Base-by-base conservation (phyloP, 148 eudicot genomes). In the Nepenthes mirabilis region DNA sequence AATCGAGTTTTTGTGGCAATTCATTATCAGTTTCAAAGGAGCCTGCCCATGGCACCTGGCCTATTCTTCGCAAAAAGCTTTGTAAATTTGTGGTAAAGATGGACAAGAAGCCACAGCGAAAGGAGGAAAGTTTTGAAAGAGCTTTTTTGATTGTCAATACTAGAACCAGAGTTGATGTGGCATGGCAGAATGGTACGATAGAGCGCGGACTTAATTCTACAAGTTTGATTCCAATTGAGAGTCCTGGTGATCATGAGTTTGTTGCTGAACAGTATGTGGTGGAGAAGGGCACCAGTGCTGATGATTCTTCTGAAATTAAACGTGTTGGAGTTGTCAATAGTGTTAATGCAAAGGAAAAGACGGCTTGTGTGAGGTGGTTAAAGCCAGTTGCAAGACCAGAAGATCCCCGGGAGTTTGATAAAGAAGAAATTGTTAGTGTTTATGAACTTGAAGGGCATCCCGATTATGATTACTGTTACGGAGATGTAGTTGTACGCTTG, bases 361-460 rank as follows among this genome's bases (percentile, higher is more conserved):
- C 97, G 11, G 90, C 99, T 72, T 79, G 75, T 70, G 95, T 94
- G 33, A 78, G 79, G 77, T 94, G 97, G 99, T 75, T 94, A 62
- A 94, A 86, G 75, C 83, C 76, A 40, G 91, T 79, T 77, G 54
- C 72, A 12, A 86, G 87, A 57, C 90, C 95, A 9, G 99, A 94
- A 77, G 99, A 86, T 68, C 83, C 77, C 32, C 77, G 83, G 47
- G 95, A 82, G 72, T 94, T 94, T 65, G 90, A 84, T 36, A 81
- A 82, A 65, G 95, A 86, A 74, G 99, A 94, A 72, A 68, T 89
- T 54, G 99, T 89, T 36, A 94, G 99, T 73, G 99, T 94, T 36
- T 94, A 94, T 83, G 97, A 89, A 80, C 84, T 94, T 51, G 97
- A 94, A 74, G 90, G 82, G 50, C 95, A 94, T 64, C 99, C 89